Base-by-base conservation (phyloP, 1,284 basidiomycete genomes). In the Marasmius sp. region DNA sequence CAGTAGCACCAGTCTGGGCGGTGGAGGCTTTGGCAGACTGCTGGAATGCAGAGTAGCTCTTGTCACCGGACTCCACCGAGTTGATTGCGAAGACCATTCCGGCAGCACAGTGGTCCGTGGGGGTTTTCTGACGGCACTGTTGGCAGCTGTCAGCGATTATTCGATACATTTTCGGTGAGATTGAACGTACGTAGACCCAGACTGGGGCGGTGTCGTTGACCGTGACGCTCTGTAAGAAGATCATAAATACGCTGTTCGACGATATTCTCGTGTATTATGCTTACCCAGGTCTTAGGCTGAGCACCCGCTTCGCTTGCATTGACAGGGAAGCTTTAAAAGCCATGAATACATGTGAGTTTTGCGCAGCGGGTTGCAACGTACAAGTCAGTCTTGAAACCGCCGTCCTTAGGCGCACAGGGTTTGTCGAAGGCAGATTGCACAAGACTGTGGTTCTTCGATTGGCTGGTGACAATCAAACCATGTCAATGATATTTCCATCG, bases 361-460 rank as follows among this genome's bases (percentile, higher is more conserved):
- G 37, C 27, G 55, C 38, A 8, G n/a, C 14, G 11, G 5, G 41
- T 27, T 9, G 37, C 12, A 3, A 70, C 72, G 66, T 60, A 76
- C 74, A 81, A 82, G 49, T 78, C 79, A 61, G 79, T 80, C 72
- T 81, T 76, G 63, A 81, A 74, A 27, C 76, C 77, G 53, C 70
- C 65, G 14, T 68, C 65, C 53, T 56, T 48, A 18, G 53, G 55
- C 6, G 47, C 38, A 36, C 53, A 61, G 36, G 54, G 54, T n/a
- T 36, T 33, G n/a, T 71, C 73, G 68, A 83, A 83, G 41, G 77
- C 73, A 16, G 80, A 80, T 69, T 81, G 80, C 9, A 80, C 80
- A 51, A 76, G 74, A 45, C 79, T 80, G 72, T 82, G 79, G 70
- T 80, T 80, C 70, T 78, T 79, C 65, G 69, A 67, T 65, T 75